Conservation (phyloP, 106 monocot species). For the Platanthera zijinensis region DNA sequence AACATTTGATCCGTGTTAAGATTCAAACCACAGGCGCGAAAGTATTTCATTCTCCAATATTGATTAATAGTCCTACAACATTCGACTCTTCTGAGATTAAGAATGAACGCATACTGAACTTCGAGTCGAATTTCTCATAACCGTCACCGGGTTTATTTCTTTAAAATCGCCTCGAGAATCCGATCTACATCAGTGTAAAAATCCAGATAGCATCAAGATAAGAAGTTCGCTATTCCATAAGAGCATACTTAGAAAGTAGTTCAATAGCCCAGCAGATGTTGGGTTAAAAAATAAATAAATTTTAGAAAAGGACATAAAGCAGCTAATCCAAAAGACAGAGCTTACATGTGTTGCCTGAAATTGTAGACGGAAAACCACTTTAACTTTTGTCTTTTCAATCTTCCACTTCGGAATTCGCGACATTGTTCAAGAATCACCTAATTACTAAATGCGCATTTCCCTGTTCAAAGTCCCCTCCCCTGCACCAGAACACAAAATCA, state of each 20-base stretch:
- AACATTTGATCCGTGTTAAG: too few species aligned
- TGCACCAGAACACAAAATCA: constrained; percentile 14
- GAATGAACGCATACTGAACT: too few species aligned
- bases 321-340: constrained; percentile 6
- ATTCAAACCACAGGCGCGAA: too few species aligned
- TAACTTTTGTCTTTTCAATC: constrained; percentile 87
- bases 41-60: too few species aligned
- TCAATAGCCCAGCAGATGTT: constrained; percentile 1
- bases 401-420: constrained; percentile 96
- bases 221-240: background rate
- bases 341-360: constrained; percentile 94
- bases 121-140: too few species aligned
- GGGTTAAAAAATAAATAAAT: background rate
- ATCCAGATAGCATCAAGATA: constrained; percentile 3
- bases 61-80: too few species aligned
- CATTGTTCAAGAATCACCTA: constrained; percentile 48
- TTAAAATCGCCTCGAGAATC: too few species aligned
- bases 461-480: constrained; percentile 9
- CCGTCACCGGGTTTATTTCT: too few species aligned
- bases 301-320: background rate
- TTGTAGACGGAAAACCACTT: constrained; percentile 92
- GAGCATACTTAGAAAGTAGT: constrained; percentile 8
- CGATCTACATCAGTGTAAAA: background rate
- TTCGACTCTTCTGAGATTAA: too few species aligned
- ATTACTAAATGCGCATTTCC: constrained; percentile 13